Evolutionary conservation across 352 stramenopile species (phyloP), one percentile per base, ranked within the genome.

Genomic region (Phytopythium aichiense): DNA sequence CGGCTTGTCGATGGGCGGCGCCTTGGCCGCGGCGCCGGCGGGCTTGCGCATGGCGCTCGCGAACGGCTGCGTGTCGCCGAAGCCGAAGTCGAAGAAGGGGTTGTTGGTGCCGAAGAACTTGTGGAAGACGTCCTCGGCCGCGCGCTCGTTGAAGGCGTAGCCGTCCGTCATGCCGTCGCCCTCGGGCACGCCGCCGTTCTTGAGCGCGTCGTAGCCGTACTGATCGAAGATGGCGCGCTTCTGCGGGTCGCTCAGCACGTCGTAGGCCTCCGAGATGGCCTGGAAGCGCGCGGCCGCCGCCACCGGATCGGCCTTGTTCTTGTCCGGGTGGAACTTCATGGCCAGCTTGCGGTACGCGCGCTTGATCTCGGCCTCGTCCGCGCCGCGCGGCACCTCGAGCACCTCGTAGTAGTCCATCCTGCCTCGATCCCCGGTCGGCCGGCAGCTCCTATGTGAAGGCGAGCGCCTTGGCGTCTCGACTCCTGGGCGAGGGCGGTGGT

Each of bases 301-400:
- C 31, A 78, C 76, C 16, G 77, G 66, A 37, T 92, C 93, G 66
- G 66, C 72, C 67, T 89, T 89, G 75, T 98, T 99, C 73, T 99
- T 99, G 77, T 98, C 96, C 0, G 95, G 94, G 66, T 99, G 96
- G 65, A 87, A 97, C 65, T 96, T 97, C 62, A 99, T 86, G 42
- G 91, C 92, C 53, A 98, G 81, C 71, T 95, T 93, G 63, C 94
- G 88, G 77, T 98, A 85, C 69, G 96, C 94, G 68, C 98, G 98
- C 81, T 98, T 96, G 61, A 99, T 94, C 64, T 98, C 89, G 63
- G 85, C 73, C 35, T 96, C 80, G 18, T 73, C 83, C 12, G 87
- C 82, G 52, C 85, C 77, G 57, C 87, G 84, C 23, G 84, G 66
- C 48, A 98, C 76, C 61, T 89, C 79, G 22, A 98, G 79, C 25